Conservation (phyloP, 2,329 filamentous ascomycete genomes). For the Cordyceps farinosa region DNA sequence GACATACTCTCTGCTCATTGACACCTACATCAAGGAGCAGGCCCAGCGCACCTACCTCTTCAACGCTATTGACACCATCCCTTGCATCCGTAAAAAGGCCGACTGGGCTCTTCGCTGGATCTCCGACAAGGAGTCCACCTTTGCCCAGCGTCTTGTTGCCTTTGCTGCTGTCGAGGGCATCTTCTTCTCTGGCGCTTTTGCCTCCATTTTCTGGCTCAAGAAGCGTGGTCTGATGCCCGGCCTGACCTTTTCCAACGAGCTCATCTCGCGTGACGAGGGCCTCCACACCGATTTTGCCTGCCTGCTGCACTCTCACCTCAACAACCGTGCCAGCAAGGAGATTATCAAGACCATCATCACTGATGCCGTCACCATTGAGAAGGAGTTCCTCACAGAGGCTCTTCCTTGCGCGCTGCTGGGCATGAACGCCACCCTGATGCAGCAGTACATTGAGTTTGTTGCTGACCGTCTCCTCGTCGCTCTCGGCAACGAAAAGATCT, state of each 20-base stretch:
- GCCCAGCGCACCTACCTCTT: conserved; percentile 92
- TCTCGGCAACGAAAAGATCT: conserved; percentile 91
- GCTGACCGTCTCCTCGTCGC: conserved; percentile 91
- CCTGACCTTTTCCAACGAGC: conserved; percentile 98
- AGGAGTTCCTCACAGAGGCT: conserved; percentile 96
- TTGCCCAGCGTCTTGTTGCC: conserved; percentile 90
- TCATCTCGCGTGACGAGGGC: conserved; percentile 98
- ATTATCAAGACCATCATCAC: conserved; percentile 84
- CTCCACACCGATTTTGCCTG: conserved; percentile 99
- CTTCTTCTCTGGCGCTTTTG: conserved; percentile 98
- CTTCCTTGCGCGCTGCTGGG: conserved; percentile 89
- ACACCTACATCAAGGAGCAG: conserved; percentile 98
- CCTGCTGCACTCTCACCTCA: conserved; percentile 94
- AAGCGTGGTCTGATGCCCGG: conserved; percentile 99
- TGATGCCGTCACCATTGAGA: conserved; percentile 90
- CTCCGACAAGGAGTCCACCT: conserved; percentile 85
- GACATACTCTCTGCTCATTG: conserved; percentile 97
- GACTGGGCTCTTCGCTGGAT: conserved; percentile 98
- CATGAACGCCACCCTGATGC: conserved; percentile 97
- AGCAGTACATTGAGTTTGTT: conserved; percentile 99
- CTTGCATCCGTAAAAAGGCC: conserved; percentile 97
- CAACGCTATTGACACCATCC: conserved; percentile 98
- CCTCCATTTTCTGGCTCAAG: conserved; percentile 99
- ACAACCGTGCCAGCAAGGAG: conserved; percentile 81
- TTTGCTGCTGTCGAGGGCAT: conserved; percentile 98